These are phyloP conservation scores for Phaeosphaeriaceae sp. DNA, from an alignment of 2,329 filamentous ascomycete species.

Conservation along the genomic window DNA sequence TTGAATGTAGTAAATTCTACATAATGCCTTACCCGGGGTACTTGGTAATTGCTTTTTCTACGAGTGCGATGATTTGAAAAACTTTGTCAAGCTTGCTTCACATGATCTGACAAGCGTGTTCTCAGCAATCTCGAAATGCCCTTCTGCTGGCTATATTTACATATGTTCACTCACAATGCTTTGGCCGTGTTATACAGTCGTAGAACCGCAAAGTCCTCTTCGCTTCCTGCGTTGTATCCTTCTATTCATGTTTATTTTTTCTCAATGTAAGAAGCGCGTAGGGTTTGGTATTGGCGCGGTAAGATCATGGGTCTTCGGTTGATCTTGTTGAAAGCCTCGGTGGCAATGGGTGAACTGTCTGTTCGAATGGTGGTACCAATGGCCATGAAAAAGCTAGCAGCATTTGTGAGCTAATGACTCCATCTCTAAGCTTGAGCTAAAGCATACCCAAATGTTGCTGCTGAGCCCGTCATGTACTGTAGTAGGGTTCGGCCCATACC, in stretches of 20 bases:
- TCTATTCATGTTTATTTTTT: constrained; percentile 30
- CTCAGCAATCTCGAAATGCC: not conserved
- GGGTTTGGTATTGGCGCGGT: constrained; percentile 47
- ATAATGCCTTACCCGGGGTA: too few species aligned
- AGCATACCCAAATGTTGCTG: constrained; percentile 89
- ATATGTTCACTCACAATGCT: constrained; percentile 10
- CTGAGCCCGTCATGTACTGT: constrained; percentile 95
- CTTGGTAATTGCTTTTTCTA: too few species aligned
- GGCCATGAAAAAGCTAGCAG: constrained; percentile 88
- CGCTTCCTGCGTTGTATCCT: not conserved
- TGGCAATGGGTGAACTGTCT: constrained; percentile 78
- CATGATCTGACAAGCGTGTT: too few species aligned
- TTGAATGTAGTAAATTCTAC: too few species aligned
- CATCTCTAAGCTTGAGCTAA: not conserved
- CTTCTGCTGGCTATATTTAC: constrained; percentile 14
- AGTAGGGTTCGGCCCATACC: constrained; percentile 93
- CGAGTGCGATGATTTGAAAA: too few species aligned
- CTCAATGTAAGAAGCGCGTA: constrained; percentile 30
- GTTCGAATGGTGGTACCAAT: constrained; percentile 96
- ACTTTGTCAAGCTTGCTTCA: too few species aligned
- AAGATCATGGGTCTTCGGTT: constrained; percentile 73
- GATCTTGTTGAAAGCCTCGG: constrained; percentile 77
- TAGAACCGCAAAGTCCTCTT: not conserved
- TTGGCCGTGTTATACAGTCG: constrained; percentile 25
- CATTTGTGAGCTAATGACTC: constrained; percentile 20